Percentiles rank a stretch among this genome's conserved stretches.
phyloP scores from a whole-genome alignment of 1,284 basidiomycete genomes.

The Pseudozyma thailandica region DNA sequence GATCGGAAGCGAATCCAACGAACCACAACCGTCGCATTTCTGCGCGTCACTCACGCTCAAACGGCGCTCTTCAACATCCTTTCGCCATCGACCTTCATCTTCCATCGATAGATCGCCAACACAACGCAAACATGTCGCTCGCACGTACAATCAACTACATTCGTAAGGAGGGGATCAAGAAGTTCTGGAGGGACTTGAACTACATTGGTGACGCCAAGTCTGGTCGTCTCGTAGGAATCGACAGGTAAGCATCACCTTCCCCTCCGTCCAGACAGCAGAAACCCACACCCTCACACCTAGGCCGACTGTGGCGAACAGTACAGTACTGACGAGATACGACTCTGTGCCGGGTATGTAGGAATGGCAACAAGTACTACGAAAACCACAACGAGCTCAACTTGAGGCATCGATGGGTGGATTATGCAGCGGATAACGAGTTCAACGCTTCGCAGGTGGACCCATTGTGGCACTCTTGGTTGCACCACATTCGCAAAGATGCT shows the following conservation, averaged over 20 bases:
- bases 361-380: slow-evolving; percentile 67
- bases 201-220: slow-evolving; percentile 67
- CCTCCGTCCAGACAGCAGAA: background rate
- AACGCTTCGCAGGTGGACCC: slow-evolving; percentile 65
- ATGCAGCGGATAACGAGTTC: slow-evolving; percentile 56
- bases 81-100: background rate
- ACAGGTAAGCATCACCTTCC: slow-evolving; percentile 45
- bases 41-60: background rate
- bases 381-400: slow-evolving; percentile 62
- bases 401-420: slow-evolving; percentile 67
- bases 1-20: slow-evolving; percentile 25
- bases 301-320: too few species aligned
- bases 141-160: slow-evolving; percentile 62
- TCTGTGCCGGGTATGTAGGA: slow-evolving; percentile 31
- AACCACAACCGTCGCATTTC: slow-evolving; percentile 21
- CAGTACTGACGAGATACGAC: too few species aligned
- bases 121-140: slow-evolving; percentile 56
- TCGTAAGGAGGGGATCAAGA: slow-evolving; percentile 58
- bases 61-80: background rate
- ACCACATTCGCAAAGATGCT: slow-evolving; percentile 58
- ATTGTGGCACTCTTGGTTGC: slow-evolving; percentile 65
- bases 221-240: slow-evolving; percentile 63
- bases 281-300: too few species aligned
- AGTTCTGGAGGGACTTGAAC: slow-evolving; percentile 65
- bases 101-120: background rate